Evolutionary conservation across 208 protist species (phyloP).

Genomic region (Leishmania guyanensis): DNA sequence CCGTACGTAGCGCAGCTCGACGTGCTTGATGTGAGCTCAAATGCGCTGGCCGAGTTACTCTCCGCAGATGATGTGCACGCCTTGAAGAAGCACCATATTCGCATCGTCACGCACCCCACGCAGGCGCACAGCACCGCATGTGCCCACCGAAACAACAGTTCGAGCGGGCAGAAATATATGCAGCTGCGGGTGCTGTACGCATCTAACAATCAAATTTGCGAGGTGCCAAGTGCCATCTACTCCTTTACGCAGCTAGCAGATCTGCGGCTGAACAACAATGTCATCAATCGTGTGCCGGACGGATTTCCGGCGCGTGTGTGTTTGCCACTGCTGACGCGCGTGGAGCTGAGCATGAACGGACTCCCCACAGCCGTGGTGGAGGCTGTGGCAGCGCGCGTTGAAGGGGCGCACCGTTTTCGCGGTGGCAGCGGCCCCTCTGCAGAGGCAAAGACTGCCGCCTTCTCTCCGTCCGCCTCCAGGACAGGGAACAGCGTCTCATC

Average conservation of each 20-base stretch:
- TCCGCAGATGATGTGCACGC: conserved; percentile 26
- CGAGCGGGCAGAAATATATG: conserved; percentile 15
- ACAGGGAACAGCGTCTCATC: neutral
- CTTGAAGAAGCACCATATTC: conserved; percentile 15
- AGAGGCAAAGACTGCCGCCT: neutral
- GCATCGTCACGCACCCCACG: conserved; percentile 19
- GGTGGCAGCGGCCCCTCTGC: neutral
- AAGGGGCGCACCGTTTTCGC: neutral
- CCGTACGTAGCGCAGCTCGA: conserved; percentile 40
- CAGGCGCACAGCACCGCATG: conserved; percentile 9
- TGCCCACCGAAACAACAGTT: conserved; percentile 7
- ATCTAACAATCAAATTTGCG: conserved; percentile 42
- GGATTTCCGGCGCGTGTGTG: conserved; percentile 21
- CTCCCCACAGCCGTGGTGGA: conserved; percentile 11
- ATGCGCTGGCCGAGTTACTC: conserved; percentile 42
- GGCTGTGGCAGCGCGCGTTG: conserved; percentile 12
- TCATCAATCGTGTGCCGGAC: conserved; percentile 24
- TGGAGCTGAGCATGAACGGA: conserved; percentile 34
- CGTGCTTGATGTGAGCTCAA: conserved; percentile 70
- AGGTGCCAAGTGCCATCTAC: conserved; percentile 24
- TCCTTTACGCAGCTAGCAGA: conserved; percentile 49
- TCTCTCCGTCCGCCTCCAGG: neutral
- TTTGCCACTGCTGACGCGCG: conserved; percentile 17
- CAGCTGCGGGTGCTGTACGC: conserved; percentile 54
- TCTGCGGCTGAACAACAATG: conserved; percentile 33